A percentile compares a stretch with the other conserved stretches of the same genome.
phyloP scores from a whole-genome alignment of 2,329 filamentous ascomycete species.

The Ascochyta fabae region DNA sequence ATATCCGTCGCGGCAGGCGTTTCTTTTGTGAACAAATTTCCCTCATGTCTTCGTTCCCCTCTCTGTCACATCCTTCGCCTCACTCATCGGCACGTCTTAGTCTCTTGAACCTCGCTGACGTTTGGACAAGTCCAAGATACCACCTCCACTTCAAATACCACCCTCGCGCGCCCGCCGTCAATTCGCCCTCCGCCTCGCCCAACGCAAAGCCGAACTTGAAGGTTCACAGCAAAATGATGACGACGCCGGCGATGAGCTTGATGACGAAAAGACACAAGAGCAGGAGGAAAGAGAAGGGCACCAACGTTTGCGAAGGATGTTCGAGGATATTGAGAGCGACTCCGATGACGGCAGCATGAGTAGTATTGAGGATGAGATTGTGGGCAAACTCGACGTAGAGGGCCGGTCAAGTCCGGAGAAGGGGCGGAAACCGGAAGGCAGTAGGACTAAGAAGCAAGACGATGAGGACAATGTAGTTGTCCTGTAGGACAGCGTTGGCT shows the following conservation, averaged over 20 bases:
- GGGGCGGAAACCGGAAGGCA: slow-evolving; percentile 2
- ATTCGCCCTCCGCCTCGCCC: slow-evolving; percentile 79
- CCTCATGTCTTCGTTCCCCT: slow-evolving; percentile 1
- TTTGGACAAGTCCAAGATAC: slow-evolving; percentile 37
- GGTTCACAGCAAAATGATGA: slow-evolving; percentile 13
- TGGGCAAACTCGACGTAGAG: slow-evolving; percentile 14
- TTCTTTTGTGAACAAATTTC: slow-evolving; percentile 17
- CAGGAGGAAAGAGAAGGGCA: slow-evolving; percentile 43
- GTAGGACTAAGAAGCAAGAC: background rate
- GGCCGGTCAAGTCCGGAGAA: slow-evolving; percentile 4
- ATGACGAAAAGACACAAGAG: slow-evolving; percentile 28
- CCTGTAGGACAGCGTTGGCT: slow-evolving; percentile 4
- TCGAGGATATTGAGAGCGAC: slow-evolving; percentile 44
- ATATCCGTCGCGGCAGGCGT: slow-evolving; percentile 33
- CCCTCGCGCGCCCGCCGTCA: slow-evolving; percentile 87
- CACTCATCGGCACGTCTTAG: slow-evolving; percentile 15
- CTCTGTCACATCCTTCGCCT: background rate
- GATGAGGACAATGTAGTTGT: slow-evolving; percentile 5
- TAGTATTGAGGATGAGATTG: slow-evolving; percentile 15
- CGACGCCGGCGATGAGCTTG: slow-evolving; percentile 25
- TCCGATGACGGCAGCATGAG: slow-evolving; percentile 29
- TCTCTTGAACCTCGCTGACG: slow-evolving; percentile 51
- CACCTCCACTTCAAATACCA: slow-evolving; percentile 75
- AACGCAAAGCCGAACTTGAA: slow-evolving; percentile 55
- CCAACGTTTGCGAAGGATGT: slow-evolving; percentile 43